Evolutionary conservation across 805 yeast genomes (phyloP).

Genomic region (Yarrowia divulgata): DNA sequence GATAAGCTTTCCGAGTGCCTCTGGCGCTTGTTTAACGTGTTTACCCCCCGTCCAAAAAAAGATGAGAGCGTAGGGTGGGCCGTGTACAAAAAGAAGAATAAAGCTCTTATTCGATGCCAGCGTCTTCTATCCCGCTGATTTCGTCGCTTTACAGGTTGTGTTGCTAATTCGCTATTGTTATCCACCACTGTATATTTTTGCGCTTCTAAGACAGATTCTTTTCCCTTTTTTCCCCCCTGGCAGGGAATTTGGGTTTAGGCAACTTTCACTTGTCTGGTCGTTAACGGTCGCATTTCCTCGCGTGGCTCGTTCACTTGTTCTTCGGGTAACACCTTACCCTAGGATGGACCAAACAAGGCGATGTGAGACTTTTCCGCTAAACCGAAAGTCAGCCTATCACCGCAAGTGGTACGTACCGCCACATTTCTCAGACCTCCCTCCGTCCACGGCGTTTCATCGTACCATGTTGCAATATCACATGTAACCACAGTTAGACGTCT

Average conservation of each 20-base stretch:
- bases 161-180: too few species aligned
- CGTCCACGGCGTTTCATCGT: not conserved
- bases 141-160: too few species aligned
- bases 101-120: too few species aligned
- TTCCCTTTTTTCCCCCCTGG: slow-evolving; percentile 8
- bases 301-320: slow-evolving; percentile 27
- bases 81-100: too few species aligned
- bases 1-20: slow-evolving; percentile 16
- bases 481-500: slow-evolving; percentile 6
- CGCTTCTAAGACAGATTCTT: not conserved
- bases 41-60: not conserved
- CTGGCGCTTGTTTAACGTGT: slow-evolving; percentile 18
- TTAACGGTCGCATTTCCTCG: slow-evolving; percentile 38
- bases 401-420: not conserved
- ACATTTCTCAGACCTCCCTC: too few species aligned
- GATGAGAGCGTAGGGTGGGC: too few species aligned
- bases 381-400: too few species aligned
- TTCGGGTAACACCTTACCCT: slow-evolving; percentile 17
- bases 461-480: slow-evolving; percentile 24
- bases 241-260: slow-evolving; percentile 7
- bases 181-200: not conserved
- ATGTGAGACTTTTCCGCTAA: too few species aligned
- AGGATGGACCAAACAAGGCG: not conserved
- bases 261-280: slow-evolving; percentile 25
- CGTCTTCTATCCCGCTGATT: too few species aligned